These are phyloP conservation scores for Fusarium mexicanum DNA, from an alignment of 2,329 filamentous ascomycete genomes.

Conservation along the genomic window DNA sequence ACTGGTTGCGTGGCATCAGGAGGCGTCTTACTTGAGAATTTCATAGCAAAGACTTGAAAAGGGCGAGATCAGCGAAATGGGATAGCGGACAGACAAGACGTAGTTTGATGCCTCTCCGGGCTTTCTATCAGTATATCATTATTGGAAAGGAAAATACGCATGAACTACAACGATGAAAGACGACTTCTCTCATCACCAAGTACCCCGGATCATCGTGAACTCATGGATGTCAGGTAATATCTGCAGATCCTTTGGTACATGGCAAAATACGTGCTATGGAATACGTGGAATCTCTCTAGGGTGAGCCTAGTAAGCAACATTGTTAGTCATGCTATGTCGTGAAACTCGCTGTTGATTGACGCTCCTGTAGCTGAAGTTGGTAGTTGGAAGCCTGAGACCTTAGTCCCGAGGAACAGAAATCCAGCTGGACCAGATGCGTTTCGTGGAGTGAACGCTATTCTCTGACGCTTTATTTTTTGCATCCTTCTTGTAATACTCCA, in stretches of 20 bases:
- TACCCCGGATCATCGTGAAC: not conserved
- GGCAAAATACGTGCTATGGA: not conserved
- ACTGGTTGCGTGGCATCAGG: not conserved
- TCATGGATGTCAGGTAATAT: not conserved
- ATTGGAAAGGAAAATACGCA: not conserved
- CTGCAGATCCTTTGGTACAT: not conserved
- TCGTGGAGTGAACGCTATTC: not conserved
- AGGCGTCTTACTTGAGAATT: not conserved
- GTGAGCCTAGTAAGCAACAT: not conserved
- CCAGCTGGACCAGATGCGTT: not conserved
- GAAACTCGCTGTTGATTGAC: not conserved
- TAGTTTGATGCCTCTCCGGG: not conserved
- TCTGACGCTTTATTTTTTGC: not conserved
- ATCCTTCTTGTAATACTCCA: not conserved
- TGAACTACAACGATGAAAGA: not conserved
- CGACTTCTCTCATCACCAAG: not conserved
- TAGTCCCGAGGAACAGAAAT: not conserved
- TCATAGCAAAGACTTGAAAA: not conserved
- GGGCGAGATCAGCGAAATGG: not conserved
- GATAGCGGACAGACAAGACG: not conserved
- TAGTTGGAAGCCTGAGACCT: not conserved
- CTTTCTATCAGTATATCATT: not conserved
- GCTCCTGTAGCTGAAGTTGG: not conserved
- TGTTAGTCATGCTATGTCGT: not conserved
- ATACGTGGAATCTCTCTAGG: too few relatives aligned